These are phyloP conservation scores for Neurospora sp. DNA, from an alignment of 495 filamentous ascomycete genomes.

Conservation along the genomic window DNA sequence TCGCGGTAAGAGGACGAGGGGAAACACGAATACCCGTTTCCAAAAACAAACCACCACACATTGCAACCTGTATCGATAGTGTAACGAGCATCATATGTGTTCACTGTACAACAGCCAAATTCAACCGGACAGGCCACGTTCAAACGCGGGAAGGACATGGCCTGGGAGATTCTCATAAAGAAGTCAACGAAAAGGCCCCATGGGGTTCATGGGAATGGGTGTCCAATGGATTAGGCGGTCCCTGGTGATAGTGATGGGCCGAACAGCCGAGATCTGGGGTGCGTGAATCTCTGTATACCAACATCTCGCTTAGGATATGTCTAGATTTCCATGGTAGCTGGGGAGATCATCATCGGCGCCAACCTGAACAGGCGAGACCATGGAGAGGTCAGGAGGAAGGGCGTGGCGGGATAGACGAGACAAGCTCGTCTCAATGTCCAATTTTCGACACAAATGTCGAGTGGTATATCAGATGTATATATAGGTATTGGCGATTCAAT, in stretches of 20 bases:
- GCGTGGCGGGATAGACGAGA: background rate
- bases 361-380: background rate
- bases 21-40: background rate
- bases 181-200: background rate
- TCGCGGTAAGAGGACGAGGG: background rate
- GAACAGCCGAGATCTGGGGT: background rate
- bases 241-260: background rate
- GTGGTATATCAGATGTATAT: background rate
- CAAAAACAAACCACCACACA: background rate
- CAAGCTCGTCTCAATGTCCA: background rate
- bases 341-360: background rate
- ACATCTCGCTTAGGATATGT: background rate
- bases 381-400: background rate
- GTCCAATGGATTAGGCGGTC: background rate
- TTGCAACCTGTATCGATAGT: background rate
- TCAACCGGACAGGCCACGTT: background rate
- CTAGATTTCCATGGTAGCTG: background rate
- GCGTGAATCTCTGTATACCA: background rate
- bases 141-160: background rate
- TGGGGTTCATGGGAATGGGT: background rate
- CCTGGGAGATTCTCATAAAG: background rate
- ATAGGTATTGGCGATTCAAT: background rate
- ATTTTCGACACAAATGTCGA: background rate
- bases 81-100: background rate
- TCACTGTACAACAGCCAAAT: background rate